Base-by-base conservation (phyloP, 106 monocot genomes). In the Gastrodia elata region DNA sequence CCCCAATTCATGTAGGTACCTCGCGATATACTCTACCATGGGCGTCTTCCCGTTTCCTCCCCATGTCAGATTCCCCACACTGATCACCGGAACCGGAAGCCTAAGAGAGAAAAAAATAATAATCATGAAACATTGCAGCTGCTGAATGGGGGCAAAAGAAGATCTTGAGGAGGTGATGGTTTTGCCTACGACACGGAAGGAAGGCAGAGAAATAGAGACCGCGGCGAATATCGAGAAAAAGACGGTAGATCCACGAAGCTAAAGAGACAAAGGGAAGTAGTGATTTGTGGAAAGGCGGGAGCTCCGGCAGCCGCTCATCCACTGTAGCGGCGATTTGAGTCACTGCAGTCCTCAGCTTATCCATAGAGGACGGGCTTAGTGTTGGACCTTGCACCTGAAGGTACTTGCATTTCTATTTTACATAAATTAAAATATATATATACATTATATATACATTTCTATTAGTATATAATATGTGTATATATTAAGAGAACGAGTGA, bases 31-130 rank as follows among this genome's bases (percentile, higher is more conserved):
- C 78, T 91, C 94, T 56, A 83, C 82, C 87, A 95, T 87, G 15
- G 94, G 94, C 9, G 91, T 95, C 85, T 95, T 95, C 68, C 94
- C 91, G 73, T 87, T 95, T 7, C 94, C 94, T 24, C 91, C 94
- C 94, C 91, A 89, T 9, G 89, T 91, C 61, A 91, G 57, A 75
- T 91, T 91, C 16, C 94, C 89, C 11, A 91, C 89, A 68, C 94
- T 95, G 28, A 95, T 73, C 55, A 94, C 89, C 16, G 91, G 89
- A 59, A 95, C 83, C 20, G 87, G 89, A 74, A 91, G 71, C 86
- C 94, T 91, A 64, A 13, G 78, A 26, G 74, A 27, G 5, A 14
- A 57, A 74, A 65, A 38, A 0, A 32, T 61, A 4, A 61, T 28
- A 61, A 11, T 32, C 61, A 61, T 61, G 3, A 2, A 15, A 1